Evolutionary conservation across 2,329 filamentous ascomycete species (phyloP).

Genomic region (Colletotrichum echinochloae): DNA sequence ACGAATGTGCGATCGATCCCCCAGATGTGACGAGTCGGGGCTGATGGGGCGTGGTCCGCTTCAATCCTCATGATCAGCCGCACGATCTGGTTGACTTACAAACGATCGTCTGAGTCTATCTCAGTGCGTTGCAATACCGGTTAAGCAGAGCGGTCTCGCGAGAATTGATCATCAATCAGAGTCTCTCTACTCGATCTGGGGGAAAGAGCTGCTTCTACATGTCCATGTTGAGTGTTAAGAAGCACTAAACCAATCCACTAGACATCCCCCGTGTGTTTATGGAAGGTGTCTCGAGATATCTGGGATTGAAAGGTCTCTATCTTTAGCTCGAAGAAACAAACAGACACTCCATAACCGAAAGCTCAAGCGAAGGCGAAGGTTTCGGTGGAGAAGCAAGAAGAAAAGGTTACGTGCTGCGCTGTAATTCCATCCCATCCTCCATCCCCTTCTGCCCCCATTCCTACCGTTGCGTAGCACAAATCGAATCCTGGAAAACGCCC

Average conservation of each 20-base stretch:
- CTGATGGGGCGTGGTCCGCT: no score
- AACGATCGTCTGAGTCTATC: background rate
- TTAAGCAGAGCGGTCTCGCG: background rate
- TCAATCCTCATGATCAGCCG: background rate
- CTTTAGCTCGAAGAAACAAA: slow-evolving; percentile 4
- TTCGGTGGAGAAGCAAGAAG: background rate
- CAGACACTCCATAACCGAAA: background rate
- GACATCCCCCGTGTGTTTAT: background rate
- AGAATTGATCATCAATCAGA: background rate
- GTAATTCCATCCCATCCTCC: slow-evolving; percentile 14
- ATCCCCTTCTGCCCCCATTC: background rate
- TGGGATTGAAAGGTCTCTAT: background rate
- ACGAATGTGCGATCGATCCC: background rate
- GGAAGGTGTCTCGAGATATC: slow-evolving; percentile 23
- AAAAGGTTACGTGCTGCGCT: slow-evolving; percentile 12
- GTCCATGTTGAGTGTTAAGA: background rate
- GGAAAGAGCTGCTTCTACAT: background rate
- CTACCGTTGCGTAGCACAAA: slow-evolving; percentile 6
- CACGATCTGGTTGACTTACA: background rate
- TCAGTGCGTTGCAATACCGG: background rate
- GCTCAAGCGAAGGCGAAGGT: slow-evolving; percentile 2
- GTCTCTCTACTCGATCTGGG: background rate
- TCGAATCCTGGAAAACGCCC: slow-evolving; percentile 13
- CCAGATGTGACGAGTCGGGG: background rate
- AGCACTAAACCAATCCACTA: background rate